Conservation (phyloP, 1,284 basidiomycete species). For the Boletus sp. region DNA sequence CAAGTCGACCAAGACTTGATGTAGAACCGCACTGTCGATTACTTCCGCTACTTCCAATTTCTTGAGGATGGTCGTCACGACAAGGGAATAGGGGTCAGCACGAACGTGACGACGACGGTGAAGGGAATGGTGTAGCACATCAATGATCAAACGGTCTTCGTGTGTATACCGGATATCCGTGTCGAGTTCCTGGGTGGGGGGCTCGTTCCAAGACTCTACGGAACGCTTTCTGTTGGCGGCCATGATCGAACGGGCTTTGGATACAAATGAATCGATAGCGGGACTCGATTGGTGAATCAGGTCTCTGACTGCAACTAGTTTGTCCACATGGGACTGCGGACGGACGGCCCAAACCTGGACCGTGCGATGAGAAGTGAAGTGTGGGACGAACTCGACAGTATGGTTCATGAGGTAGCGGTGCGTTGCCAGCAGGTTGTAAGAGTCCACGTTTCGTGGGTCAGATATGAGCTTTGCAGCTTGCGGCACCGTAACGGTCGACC, state of each 20-base stretch:
- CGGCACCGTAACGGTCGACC: constrained; percentile 47
- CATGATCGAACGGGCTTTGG: constrained; percentile 52
- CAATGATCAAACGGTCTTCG: constrained; percentile 62
- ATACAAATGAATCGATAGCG: constrained; percentile 52
- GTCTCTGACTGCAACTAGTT: constrained; percentile 49
- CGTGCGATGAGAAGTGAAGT: constrained; percentile 51
- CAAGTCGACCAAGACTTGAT: constrained; percentile 56
- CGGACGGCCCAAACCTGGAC: constrained; percentile 68
- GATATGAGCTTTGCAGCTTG: constrained; percentile 47
- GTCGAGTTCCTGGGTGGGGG: constrained; percentile 29
- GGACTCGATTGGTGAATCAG: constrained; percentile 48
- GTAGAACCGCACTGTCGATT: constrained; percentile 40
- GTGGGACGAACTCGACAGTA: constrained; percentile 61
- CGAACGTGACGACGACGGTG: constrained; percentile 61
- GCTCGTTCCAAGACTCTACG: constrained; percentile 35
- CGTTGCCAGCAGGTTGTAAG: constrained; percentile 55
- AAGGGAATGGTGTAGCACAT: constrained; percentile 63
- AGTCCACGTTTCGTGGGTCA: constrained; percentile 29
- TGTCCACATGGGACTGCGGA: constrained; percentile 56
- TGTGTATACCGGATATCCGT: constrained; percentile 47
- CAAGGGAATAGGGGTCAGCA: constrained; percentile 53
- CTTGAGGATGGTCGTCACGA: constrained; percentile 62
- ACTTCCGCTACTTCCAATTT: constrained; percentile 37
- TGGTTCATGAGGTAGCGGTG: constrained; percentile 74
- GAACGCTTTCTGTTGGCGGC: constrained; percentile 20